Percentiles rank a stretch among this genome's conserved stretches.
These are phyloP conservation scores for Trichophyton rubrum DNA, from an alignment of 2,329 filamentous ascomycete genomes.

Conservation along the genomic window DNA sequence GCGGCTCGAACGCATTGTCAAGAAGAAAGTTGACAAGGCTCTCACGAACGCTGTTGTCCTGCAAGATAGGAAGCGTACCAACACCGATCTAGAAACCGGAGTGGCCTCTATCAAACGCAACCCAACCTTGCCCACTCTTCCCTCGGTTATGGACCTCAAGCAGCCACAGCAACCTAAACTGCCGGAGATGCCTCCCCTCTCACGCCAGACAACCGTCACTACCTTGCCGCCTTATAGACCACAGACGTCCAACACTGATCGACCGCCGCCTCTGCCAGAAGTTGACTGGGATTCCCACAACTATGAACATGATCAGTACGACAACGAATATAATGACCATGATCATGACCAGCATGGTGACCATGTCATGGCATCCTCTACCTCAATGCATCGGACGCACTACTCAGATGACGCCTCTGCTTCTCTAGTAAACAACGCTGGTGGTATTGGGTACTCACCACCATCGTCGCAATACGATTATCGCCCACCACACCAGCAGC, in stretches of 20 bases:
- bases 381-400: neutral
- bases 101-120: slow-evolving; percentile 22
- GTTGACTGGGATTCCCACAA: slow-evolving; percentile 6
- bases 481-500: slow-evolving; percentile 13
- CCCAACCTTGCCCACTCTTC: slow-evolving; percentile 53
- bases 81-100: slow-evolving; percentile 20
- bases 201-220: slow-evolving; percentile 47
- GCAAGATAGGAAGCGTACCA: slow-evolving; percentile 41
- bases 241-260: slow-evolving; percentile 29
- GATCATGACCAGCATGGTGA: slow-evolving; percentile 16
- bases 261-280: slow-evolving; percentile 14
- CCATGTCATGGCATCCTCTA: slow-evolving; percentile 23
- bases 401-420: slow-evolving; percentile 43
- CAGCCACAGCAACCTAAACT: slow-evolving; percentile 19
- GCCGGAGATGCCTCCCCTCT: slow-evolving; percentile 46
- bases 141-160: slow-evolving; percentile 41
- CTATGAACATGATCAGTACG: slow-evolving; percentile 14
- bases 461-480: slow-evolving; percentile 25
- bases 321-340: slow-evolving; percentile 26
- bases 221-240: slow-evolving; percentile 53
- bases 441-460: slow-evolving; percentile 11
- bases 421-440: slow-evolving; percentile 22
- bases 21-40: slow-evolving; percentile 76
- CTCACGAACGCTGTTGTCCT: slow-evolving; percentile 59
- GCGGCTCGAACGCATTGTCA: slow-evolving; percentile 71